A percentile compares a stretch with the other conserved stretches of the same genome.
Conservation (phyloP, 2,329 filamentous ascomycete genomes). For the Chaetomiaceae sp. region DNA sequence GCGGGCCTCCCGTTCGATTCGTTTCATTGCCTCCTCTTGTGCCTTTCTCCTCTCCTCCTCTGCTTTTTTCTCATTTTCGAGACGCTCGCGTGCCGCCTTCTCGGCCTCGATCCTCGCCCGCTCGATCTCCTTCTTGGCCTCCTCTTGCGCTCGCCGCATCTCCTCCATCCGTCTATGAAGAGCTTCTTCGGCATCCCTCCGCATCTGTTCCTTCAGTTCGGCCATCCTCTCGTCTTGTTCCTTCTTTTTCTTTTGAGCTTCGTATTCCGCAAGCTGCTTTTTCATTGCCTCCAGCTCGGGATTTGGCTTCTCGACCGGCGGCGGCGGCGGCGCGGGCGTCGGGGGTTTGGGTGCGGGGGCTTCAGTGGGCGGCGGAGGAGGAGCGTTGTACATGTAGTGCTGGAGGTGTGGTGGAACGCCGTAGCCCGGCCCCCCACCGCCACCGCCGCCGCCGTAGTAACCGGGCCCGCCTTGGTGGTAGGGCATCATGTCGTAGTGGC, state of each 20-base stretch:
- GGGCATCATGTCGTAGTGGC: slow-evolving; percentile 48
- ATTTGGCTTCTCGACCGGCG: slow-evolving; percentile 39
- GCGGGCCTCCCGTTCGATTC: slow-evolving; percentile 33
- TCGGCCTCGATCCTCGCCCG: slow-evolving; percentile 45
- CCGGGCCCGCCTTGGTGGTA: slow-evolving; percentile 28
- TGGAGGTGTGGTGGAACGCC: slow-evolving; percentile 35
- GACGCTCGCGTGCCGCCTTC: slow-evolving; percentile 38
- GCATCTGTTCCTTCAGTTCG: slow-evolving; percentile 41
- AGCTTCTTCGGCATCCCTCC: slow-evolving; percentile 29
- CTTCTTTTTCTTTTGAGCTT: slow-evolving; percentile 42
- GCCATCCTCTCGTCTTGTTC: slow-evolving; percentile 39
- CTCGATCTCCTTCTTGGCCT: slow-evolving; percentile 45
- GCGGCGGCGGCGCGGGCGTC: slow-evolving; percentile 37
- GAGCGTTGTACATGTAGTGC: slow-evolving; percentile 36
- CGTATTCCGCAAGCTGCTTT: slow-evolving; percentile 51
- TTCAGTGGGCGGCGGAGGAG: slow-evolving; percentile 42
- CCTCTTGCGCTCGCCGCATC: slow-evolving; percentile 37
- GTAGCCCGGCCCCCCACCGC: slow-evolving; percentile 26
- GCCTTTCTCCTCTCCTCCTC: slow-evolving; percentile 34
- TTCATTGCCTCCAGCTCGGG: slow-evolving; percentile 59
- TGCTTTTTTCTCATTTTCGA: slow-evolving; percentile 37
- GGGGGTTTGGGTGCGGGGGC: slow-evolving; percentile 32
- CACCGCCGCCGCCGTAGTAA: slow-evolving; percentile 30
- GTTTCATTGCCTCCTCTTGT: slow-evolving; percentile 34
- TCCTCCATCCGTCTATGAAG: slow-evolving; percentile 22